These are phyloP conservation scores for Suhomyces kilbournensis DNA, from an alignment of 805 yeast species.

Conservation along the genomic window DNA sequence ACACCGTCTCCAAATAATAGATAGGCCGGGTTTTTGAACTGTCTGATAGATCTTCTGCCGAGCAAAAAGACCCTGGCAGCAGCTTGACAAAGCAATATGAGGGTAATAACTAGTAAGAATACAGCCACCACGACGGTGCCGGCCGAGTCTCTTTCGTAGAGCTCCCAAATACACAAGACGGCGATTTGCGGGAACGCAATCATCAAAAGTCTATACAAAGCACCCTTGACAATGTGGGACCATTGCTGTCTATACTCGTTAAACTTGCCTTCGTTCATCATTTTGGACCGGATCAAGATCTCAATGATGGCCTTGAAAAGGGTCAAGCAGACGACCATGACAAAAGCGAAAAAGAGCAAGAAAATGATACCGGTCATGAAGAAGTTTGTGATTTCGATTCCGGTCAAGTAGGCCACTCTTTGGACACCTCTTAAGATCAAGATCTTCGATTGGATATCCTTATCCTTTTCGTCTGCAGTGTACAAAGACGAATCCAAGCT, in stretches of 20 bases:
- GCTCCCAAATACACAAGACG: constrained; percentile 84
- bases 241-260: constrained; percentile 78
- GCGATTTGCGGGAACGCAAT: constrained; percentile 87
- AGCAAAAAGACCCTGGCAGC: constrained; percentile 66
- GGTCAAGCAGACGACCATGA: constrained; percentile 51
- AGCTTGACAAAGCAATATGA: constrained; percentile 67
- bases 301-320: constrained; percentile 71
- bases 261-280: constrained; percentile 63
- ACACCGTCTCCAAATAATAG: constrained; percentile 79
- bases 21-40: constrained; percentile 90
- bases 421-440: constrained; percentile 86
- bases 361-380: constrained; percentile 86
- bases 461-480: constrained; percentile 68
- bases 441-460: constrained; percentile 60
- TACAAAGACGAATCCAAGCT: constrained; percentile 48
- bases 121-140: constrained; percentile 82
- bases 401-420: constrained; percentile 82
- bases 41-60: constrained; percentile 67
- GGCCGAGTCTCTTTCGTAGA: constrained; percentile 76
- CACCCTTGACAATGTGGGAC: constrained; percentile 83
- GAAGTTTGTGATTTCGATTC: constrained; percentile 80
- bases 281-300: constrained; percentile 53
- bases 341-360: constrained; percentile 72
- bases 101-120: constrained; percentile 56
- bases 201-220: constrained; percentile 76